Evolutionary conservation across 2,329 filamentous ascomycete species (phyloP).

Genomic region (Biscogniauxia sp.): DNA sequence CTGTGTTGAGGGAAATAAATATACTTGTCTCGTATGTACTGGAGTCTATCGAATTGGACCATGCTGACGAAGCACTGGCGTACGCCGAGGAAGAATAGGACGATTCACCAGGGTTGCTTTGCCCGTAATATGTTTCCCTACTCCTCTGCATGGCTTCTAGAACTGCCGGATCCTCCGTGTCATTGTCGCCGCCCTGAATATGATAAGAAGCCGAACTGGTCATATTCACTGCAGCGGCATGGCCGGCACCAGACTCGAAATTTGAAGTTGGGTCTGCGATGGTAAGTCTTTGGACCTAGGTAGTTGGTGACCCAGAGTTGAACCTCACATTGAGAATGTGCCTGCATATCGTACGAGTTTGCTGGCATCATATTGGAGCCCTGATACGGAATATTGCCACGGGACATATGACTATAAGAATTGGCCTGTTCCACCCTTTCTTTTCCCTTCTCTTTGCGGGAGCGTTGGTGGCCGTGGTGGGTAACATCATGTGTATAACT

Average conservation of each 20-base stretch:
- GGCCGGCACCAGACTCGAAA: slow-evolving; percentile 1
- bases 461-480: slow-evolving; percentile 7
- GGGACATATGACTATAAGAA: not conserved
- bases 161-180: slow-evolving; percentile 17
- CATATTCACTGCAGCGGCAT: not conserved
- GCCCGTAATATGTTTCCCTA: slow-evolving; percentile 20
- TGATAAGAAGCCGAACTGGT: slow-evolving; percentile 9
- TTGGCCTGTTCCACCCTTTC: slow-evolving; percentile 5
- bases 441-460: slow-evolving; percentile 22
- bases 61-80: slow-evolving; percentile 12
- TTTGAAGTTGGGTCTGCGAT: slow-evolving; percentile 12
- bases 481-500: slow-evolving; percentile 23
- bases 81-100: slow-evolving; percentile 21
- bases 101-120: slow-evolving; percentile 13
- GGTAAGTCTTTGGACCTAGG: slow-evolving; percentile 9
- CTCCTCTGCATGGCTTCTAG: slow-evolving; percentile 22
- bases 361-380: not conserved
- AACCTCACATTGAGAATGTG: slow-evolving; percentile 16
- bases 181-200: slow-evolving; percentile 6
- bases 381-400: not conserved
- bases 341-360: not conserved
- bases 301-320: not conserved
- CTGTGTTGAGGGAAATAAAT: slow-evolving; percentile 3
- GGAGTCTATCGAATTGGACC: slow-evolving; percentile 18
- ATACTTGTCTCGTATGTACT: slow-evolving; percentile 24